Evolutionary conservation across 1,284 basidiomycete species (phyloP), one percentile per base, ranked within the genome.

Genomic region (Hemileia vastatrix): DNA sequence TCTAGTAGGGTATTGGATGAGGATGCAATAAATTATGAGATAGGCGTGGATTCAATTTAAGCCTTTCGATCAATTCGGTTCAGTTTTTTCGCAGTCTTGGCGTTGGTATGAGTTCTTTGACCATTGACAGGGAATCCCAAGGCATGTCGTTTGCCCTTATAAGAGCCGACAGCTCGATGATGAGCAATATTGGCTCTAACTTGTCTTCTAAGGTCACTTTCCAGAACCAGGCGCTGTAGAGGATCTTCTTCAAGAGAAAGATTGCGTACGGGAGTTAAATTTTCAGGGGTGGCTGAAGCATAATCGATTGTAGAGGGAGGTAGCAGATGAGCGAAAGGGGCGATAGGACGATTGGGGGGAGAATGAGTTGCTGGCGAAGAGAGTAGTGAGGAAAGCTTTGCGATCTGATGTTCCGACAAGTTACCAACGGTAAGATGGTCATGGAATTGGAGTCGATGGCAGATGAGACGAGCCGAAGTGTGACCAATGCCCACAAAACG

Each of bases 91-190:
- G 91, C 91, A 36, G 88, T 91, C 77, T 81, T 83, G 55, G 87
- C 89, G 70, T 94, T 94, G 55, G 82, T 84, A 76, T 85, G 85
- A 3, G 91, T 94, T 66, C 86, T 86, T 78, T 94, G 90, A 57
- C 90, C 90, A 72, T 90, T 81, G 64, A 94, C 90, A 0, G 91
- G 91, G 45, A 92, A 77, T 65, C 86, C 83, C 84, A 89, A 87
- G 1, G 89, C 88, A 73, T 94, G 90, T 73, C 90, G 80, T 77
- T 84, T 82, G 36, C 90, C 90, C 60, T 86, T 83, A 75, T 92
- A 90, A 70, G 84, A 88, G 53, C 91, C 90, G 76, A 94, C 90
- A 80, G 86, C 86, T 66, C 89, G 80, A 76, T 91, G 86, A 77
- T 92, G 91, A 6, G 84, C 84, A 76, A 94, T 90, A 73, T 93